phyloP scores from a whole-genome alignment of 73 alveolate genomes.

The Symbiodinium natans region DNA sequence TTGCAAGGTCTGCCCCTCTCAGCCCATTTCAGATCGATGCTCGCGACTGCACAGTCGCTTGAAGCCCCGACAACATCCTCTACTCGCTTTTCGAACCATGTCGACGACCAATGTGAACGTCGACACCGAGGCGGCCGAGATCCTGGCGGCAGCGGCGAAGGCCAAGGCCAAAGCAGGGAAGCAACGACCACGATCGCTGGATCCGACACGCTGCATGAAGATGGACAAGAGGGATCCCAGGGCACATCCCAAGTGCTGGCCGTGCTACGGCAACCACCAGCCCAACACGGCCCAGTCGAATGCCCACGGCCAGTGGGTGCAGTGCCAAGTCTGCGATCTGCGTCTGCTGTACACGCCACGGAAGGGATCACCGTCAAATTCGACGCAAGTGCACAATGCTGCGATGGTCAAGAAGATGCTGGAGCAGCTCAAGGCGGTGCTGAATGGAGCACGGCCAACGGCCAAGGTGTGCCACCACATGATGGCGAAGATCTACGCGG shows the following conservation, averaged over 20 bases:
- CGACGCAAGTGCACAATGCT: background rate
- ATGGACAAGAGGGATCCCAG: background rate
- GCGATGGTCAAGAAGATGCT: background rate
- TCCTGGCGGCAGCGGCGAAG: background rate
- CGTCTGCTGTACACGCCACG: background rate
- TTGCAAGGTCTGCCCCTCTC: background rate
- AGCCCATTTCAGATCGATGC: background rate
- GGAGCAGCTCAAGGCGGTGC: background rate
- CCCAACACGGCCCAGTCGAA: background rate
- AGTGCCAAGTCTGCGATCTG: background rate
- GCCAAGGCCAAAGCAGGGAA: background rate
- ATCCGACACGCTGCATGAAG: background rate
- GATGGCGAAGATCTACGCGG: background rate
- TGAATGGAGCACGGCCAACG: background rate
- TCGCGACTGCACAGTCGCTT: background rate
- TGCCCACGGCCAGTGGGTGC: background rate
- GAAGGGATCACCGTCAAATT: background rate
- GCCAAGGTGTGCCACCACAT: background rate
- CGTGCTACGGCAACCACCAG: background rate
- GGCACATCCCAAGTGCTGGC: background rate
- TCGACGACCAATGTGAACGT: background rate
- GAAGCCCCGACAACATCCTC: background rate
- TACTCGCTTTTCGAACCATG: background rate
- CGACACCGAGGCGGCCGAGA: background rate
- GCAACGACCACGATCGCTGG: background rate